Conservation (phyloP, 169 alveolate species). For the Perkinsus chesapeaki region DNA sequence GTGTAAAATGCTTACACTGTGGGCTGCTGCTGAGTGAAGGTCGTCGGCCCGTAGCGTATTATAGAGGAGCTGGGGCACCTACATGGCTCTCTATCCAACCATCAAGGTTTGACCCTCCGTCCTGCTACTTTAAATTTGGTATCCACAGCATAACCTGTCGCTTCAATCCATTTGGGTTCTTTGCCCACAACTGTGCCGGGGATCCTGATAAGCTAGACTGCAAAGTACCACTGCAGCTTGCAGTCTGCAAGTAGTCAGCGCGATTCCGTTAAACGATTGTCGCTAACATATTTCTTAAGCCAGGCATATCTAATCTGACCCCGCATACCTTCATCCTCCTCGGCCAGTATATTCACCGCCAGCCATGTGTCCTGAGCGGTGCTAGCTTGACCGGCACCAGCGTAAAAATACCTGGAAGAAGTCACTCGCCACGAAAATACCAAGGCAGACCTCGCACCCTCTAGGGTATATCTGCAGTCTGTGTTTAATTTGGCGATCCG, state of each 20-base stretch:
- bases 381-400: neutral
- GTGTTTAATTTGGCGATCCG: neutral
- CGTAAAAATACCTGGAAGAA: neutral
- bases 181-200: neutral
- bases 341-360: neutral
- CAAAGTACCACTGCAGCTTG: too few species aligned
- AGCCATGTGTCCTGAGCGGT: neutral
- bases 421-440: neutral
- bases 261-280: too few species aligned
- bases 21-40: neutral
- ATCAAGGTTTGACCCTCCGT: neutral
- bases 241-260: too few species aligned
- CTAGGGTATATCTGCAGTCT: neutral
- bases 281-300: too few species aligned
- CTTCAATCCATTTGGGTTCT: neutral
- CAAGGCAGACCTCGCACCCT: neutral
- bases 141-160: neutral
- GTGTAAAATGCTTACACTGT: neutral
- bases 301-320: too few species aligned
- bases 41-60: neutral
- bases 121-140: neutral
- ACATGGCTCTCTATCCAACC: neutral
- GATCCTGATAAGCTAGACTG: neutral
- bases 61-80: neutral
- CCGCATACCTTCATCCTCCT: neutral